Conservation (phyloP, 345 rosid species). For the Leavenworthia alabamica region DNA sequence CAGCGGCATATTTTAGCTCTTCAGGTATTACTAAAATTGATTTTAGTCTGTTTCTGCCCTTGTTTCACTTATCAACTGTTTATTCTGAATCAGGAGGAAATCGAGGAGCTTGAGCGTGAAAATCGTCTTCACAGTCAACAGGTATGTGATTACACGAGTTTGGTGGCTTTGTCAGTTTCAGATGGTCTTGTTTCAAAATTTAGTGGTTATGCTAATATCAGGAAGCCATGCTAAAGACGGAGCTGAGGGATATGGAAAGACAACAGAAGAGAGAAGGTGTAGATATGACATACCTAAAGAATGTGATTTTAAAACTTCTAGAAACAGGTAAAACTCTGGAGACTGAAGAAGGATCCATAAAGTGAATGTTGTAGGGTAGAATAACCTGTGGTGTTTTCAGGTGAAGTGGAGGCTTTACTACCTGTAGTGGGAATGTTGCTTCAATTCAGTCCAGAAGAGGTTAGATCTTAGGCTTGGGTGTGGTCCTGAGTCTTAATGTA, state of each 20-base stretch:
- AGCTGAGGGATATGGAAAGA: conserved; percentile 83
- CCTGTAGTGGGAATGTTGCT: conserved; percentile 95
- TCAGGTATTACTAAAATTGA: conserved; percentile 47
- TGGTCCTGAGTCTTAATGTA: neutral
- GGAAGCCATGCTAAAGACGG: conserved; percentile 82
- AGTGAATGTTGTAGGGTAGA: neutral
- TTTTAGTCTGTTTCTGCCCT: neutral
- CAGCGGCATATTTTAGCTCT: conserved; percentile 97
- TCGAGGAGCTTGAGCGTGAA: conserved; percentile 96
- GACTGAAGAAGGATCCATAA: conserved; percentile 2
- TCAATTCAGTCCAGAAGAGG: conserved; percentile 98
- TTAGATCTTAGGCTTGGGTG: conserved; percentile 26
- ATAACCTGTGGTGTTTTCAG: conserved; percentile 34
- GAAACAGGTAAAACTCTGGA: conserved; percentile 70
- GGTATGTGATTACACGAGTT: conserved; percentile 39
- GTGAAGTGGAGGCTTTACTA: conserved; percentile 91
- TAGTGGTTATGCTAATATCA: too few species aligned
- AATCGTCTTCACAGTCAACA: conserved; percentile 94
- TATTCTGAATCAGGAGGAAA: conserved; percentile 70
- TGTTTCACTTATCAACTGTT: conserved; percentile 26
- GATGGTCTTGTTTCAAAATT: too few species aligned
- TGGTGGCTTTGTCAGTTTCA: too few species aligned
- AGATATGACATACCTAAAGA: conserved; percentile 94
- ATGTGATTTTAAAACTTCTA: conserved; percentile 81
- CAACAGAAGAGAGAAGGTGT: conserved; percentile 87